Evolutionary conservation across 2,329 filamentous ascomycete species (phyloP).

Genomic region (Emericellopsis atlantica): DNA sequence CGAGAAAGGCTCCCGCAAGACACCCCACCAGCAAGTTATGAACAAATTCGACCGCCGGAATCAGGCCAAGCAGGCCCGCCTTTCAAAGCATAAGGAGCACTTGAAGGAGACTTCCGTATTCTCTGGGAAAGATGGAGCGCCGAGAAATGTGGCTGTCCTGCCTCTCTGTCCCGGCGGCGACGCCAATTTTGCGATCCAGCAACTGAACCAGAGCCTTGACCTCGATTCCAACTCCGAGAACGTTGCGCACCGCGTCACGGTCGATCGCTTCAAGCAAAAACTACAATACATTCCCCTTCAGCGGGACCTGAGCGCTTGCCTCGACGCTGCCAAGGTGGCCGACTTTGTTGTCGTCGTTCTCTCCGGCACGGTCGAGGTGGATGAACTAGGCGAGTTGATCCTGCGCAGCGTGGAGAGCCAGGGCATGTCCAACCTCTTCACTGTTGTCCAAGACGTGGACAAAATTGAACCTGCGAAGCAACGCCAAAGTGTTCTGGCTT

Average conservation of each 20-base stretch:
- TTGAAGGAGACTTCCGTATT: constrained; percentile 72
- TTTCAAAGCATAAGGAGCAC: constrained; percentile 74
- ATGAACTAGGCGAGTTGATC: constrained; percentile 72
- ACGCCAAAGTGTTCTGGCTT: constrained; percentile 61
- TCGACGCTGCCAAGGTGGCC: constrained; percentile 78
- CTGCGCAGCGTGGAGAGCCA: constrained; percentile 83
- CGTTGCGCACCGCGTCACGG: constrained; percentile 49
- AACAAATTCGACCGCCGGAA: constrained; percentile 93
- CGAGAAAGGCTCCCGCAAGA: constrained; percentile 67
- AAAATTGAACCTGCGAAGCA: constrained; percentile 70
- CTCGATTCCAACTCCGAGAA: constrained; percentile 52
- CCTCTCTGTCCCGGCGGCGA: constrained; percentile 69
- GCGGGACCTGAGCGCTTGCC: constrained; percentile 60
- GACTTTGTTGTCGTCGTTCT: constrained; percentile 86
- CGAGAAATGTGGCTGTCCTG: constrained; percentile 77
- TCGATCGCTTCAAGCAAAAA: constrained; percentile 93
- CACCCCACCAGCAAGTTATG: constrained; percentile 92
- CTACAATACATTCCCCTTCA: constrained; percentile 71
- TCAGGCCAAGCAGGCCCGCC: constrained; percentile 81
- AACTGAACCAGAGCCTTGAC: constrained; percentile 69
- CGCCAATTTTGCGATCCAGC: constrained; percentile 50
- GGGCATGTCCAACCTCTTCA: constrained; percentile 86
- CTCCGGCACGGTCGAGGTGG: constrained; percentile 72
- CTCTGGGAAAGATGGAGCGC: constrained; percentile 72
- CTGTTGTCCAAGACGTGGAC: constrained; percentile 69